Conservation (phyloP, 176 grass and related monocot species). For the Cymbopogon citratus region DNA sequence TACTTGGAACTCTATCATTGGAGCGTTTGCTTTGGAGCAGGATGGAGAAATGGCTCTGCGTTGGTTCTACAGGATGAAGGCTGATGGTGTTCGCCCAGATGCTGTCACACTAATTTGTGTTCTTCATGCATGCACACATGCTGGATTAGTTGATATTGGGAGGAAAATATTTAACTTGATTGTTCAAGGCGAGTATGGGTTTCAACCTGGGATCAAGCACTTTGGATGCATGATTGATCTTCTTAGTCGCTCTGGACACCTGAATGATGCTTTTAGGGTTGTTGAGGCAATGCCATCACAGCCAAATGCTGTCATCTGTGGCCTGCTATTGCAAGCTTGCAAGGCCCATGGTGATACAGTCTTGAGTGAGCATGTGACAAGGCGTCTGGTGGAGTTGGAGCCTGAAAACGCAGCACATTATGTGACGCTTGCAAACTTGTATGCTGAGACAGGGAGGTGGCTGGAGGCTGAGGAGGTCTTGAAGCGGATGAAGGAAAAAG, state of each 20-base stretch:
- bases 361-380: conserved; percentile 50
- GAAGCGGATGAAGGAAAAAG: conserved; percentile 42
- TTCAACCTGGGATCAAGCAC: conserved; percentile 61
- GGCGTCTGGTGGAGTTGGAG: conserved; percentile 57
- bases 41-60: conserved; percentile 47
- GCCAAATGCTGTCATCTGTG: conserved; percentile 64
- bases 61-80: conserved; percentile 57
- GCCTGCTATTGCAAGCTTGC: conserved; percentile 53
- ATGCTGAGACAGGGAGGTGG: conserved; percentile 63
- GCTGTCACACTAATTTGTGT: conserved; percentile 51
- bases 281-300: conserved; percentile 54
- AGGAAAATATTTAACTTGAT: conserved; percentile 47
- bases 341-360: conserved; percentile 30
- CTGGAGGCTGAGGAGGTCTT: conserved; percentile 51
- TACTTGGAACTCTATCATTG: conserved; percentile 67
- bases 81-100: conserved; percentile 46
- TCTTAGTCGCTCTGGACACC: conserved; percentile 51
- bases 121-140: conserved; percentile 52
- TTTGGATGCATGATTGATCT: conserved; percentile 75
- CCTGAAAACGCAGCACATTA: conserved; percentile 62
- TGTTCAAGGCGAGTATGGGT: conserved; percentile 52
- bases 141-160: conserved; percentile 56
- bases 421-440: conserved; percentile 58
- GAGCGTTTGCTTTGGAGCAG: conserved; percentile 38
- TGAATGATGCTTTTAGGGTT: conserved; percentile 40